A percentile compares a stretch with the other conserved stretches of the same genome.
Conservation (phyloP, 257 asterid genomes). For the Leptodermis oblonga region DNA sequence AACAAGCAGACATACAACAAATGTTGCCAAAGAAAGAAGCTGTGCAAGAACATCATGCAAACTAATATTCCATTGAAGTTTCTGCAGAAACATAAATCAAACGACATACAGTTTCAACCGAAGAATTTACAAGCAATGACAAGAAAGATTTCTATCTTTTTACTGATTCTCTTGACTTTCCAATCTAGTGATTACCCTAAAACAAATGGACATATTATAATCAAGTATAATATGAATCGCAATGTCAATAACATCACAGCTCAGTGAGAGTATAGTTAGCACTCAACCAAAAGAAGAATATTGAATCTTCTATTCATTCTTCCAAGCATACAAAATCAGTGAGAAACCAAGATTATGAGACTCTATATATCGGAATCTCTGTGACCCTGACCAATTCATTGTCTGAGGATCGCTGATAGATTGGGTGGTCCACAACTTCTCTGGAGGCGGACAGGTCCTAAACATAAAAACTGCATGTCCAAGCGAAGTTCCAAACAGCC, state of each 20-base stretch:
- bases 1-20: not conserved
- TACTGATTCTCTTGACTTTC: conserved; percentile 14
- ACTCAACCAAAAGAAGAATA: conserved; percentile 23
- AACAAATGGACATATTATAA: conserved; percentile 20
- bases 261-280: conserved; percentile 26
- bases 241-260: conserved; percentile 27
- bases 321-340: conserved; percentile 42
- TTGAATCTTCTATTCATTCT: conserved; percentile 37
- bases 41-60: conserved; percentile 7
- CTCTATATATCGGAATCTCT: conserved; percentile 34
- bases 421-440: conserved; percentile 45
- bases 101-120: conserved; percentile 13
- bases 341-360: conserved; percentile 39
- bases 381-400: conserved; percentile 37
- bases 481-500: conserved; percentile 33
- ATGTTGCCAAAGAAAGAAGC: not conserved
- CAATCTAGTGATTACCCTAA: conserved; percentile 17
- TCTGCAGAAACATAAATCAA: conserved; percentile 13
- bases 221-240: conserved; percentile 21
- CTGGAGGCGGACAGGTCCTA: conserved; percentile 36
- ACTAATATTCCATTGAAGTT: conserved; percentile 6
- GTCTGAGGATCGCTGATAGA: conserved; percentile 30
- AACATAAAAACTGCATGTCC: conserved; percentile 48
- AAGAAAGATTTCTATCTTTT: conserved; percentile 12
- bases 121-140: conserved; percentile 25